phyloP scores from a whole-genome alignment of 1,139 yeast genomes.

The Pneumocystis wakefieldiae region DNA sequence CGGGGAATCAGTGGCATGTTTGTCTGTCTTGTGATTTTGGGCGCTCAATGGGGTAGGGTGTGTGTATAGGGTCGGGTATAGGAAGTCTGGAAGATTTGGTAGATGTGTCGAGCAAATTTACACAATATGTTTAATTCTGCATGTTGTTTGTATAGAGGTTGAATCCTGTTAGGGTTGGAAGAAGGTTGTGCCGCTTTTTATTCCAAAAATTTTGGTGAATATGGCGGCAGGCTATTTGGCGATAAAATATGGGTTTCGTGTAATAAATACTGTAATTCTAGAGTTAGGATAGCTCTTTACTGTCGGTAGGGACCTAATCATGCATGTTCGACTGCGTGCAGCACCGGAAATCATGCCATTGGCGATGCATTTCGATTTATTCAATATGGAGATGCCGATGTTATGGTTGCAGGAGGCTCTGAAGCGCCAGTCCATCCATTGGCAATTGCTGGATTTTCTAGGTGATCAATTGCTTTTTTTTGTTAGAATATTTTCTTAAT shows the following conservation, averaged over 20 bases:
- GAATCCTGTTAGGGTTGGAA: background rate
- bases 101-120: constrained; percentile 41
- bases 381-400: constrained; percentile 62
- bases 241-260: constrained; percentile 41
- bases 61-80: constrained; percentile 83
- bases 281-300: constrained; percentile 24
- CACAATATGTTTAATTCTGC: constrained; percentile 18
- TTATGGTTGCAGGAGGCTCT: constrained; percentile 84
- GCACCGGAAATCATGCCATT: constrained; percentile 85
- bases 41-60: constrained; percentile 37
- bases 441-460: constrained; percentile 76
- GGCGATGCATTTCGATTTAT: constrained; percentile 87
- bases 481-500: background rate
- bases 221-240: constrained; percentile 94
- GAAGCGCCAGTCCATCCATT: constrained; percentile 81
- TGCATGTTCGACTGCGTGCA: constrained; percentile 87
- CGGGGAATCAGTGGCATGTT: constrained; percentile 24
- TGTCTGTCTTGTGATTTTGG: constrained; percentile 5
- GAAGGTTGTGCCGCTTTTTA: constrained; percentile 74
- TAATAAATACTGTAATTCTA: background rate
- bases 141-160: background rate
- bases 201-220: constrained; percentile 69
- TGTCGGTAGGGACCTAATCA: constrained; percentile 56
- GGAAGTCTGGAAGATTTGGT: constrained; percentile 73
- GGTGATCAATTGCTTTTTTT: background rate